Percentiles rank a stretch among this genome's conserved stretches.
Conservation (phyloP, 257 asterid genomes). For the Solanum chilense region DNA sequence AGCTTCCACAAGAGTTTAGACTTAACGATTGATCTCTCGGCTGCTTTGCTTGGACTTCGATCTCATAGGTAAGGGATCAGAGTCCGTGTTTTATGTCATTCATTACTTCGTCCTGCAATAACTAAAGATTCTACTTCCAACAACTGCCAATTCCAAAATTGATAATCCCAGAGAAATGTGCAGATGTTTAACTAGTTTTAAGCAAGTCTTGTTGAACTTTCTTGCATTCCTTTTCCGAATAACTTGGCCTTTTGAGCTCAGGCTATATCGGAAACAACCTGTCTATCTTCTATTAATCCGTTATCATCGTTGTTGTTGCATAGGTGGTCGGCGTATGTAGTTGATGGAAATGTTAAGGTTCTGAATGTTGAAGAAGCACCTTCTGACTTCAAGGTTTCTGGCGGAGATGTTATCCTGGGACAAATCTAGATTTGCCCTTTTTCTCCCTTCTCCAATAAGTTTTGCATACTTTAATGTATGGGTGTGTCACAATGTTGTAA, state of each 20-base stretch:
- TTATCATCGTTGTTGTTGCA: not conserved
- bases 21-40: constrained; percentile 59
- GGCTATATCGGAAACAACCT: not conserved
- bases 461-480: not conserved
- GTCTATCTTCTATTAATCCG: not conserved
- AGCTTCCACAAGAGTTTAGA: constrained; percentile 90
- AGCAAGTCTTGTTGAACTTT: not conserved
- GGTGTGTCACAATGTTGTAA: not conserved
- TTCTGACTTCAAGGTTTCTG: constrained; percentile 78
- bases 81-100: not conserved
- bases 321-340: constrained; percentile 97
- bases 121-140: not conserved
- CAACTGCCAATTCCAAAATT: not conserved
- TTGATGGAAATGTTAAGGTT: constrained; percentile 71
- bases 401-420: constrained; percentile 65
- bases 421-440: constrained; percentile 38
- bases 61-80: constrained; percentile 51
- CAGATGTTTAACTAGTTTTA: not conserved
- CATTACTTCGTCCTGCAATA: not conserved
- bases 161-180: not conserved
- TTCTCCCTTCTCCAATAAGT: not conserved
- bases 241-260: not conserved
- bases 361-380: constrained; percentile 81
- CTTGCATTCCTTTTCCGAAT: not conserved
- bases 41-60: constrained; percentile 83